These are phyloP conservation scores for Vanrija pseudolonga DNA, from an alignment of 1,284 basidiomycete species.

Conservation along the genomic window DNA sequence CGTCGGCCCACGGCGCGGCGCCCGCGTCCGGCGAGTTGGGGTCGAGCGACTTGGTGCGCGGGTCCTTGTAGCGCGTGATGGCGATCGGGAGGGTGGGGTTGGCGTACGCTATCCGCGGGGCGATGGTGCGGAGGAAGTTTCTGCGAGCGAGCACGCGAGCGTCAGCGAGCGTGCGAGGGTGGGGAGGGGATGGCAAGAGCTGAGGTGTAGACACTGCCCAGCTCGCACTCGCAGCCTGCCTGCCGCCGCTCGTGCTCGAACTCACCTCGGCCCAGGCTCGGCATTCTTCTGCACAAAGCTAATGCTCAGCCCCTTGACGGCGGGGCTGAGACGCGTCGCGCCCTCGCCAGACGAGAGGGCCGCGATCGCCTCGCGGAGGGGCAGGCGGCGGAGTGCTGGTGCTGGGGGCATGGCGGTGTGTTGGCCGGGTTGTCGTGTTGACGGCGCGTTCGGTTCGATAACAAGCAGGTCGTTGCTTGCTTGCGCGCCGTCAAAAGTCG, in stretches of 20 bases:
- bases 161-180: background rate
- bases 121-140: constrained; percentile 34
- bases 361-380: constrained; percentile 24
- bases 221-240: background rate
- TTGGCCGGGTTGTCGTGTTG: background rate
- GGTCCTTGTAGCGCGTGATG: constrained; percentile 28
- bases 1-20: constrained; percentile 12
- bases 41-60: constrained; percentile 23
- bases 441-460: background rate
- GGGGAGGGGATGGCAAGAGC: background rate
- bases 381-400: constrained; percentile 23
- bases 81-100: constrained; percentile 35
- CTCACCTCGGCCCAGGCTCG: constrained; percentile 34
- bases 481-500: background rate
- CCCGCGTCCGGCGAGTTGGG: constrained; percentile 20
- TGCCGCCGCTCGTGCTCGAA: background rate
- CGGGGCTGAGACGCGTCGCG: constrained; percentile 16
- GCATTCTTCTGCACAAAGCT: constrained; percentile 31
- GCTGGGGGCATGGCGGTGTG: background rate
- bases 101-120: constrained; percentile 38
- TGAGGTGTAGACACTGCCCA: background rate
- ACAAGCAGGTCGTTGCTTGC: background rate
- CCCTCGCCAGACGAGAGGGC: constrained; percentile 23
- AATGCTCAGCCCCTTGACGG: constrained; percentile 24
- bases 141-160: constrained; percentile 10